A percentile compares a stretch with the other conserved stretches of the same genome.
Evolutionary conservation across 768 basidiomycete species (phyloP).

Genomic region (Scleroderma bovista): DNA sequence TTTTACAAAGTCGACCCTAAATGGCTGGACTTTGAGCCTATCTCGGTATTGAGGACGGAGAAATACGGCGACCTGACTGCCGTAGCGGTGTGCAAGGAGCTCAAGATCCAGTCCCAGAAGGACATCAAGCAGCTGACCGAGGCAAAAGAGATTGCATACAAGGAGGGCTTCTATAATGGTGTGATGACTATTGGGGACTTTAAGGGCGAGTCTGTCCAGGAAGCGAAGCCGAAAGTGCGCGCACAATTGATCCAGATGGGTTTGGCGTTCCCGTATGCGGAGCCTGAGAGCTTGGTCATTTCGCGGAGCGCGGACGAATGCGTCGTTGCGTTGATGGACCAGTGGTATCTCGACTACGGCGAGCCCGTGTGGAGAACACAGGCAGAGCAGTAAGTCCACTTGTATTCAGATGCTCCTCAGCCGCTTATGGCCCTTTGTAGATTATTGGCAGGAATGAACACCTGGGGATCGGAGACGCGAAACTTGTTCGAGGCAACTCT

Average conservation of each 20-base stretch:
- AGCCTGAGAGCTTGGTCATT: slow-evolving; percentile 88
- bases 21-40: slow-evolving; percentile 81
- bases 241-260: slow-evolving; percentile 74
- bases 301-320: slow-evolving; percentile 95
- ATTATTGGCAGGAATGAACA: slow-evolving; percentile 79
- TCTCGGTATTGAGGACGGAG: slow-evolving; percentile 84
- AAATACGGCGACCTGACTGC: slow-evolving; percentile 93
- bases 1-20: slow-evolving; percentile 91
- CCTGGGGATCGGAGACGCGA: slow-evolving; percentile 87
- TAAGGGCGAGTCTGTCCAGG: slow-evolving; percentile 82
- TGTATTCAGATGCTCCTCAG: not conserved
- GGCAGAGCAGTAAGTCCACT: slow-evolving; percentile 63
- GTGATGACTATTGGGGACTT: slow-evolving; percentile 89
- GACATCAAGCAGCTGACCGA: slow-evolving; percentile 90
- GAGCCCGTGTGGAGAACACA: slow-evolving; percentile 84
- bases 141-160: slow-evolving; percentile 97
- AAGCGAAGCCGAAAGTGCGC: slow-evolving; percentile 87
- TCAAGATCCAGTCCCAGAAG: slow-evolving; percentile 95
- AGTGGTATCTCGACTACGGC: slow-evolving; percentile 99
- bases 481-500: slow-evolving; percentile 88
- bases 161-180: slow-evolving; percentile 96
- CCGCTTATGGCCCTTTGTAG: slow-evolving; percentile 34
- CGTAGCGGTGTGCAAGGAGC: slow-evolving; percentile 70
- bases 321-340: slow-evolving; percentile 96
- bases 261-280: slow-evolving; percentile 86